A percentile compares a stretch with the other conserved stretches of the same genome.
Evolutionary conservation across 306 rosid genomes (phyloP).

Genomic region (Quercus mongolica): DNA sequence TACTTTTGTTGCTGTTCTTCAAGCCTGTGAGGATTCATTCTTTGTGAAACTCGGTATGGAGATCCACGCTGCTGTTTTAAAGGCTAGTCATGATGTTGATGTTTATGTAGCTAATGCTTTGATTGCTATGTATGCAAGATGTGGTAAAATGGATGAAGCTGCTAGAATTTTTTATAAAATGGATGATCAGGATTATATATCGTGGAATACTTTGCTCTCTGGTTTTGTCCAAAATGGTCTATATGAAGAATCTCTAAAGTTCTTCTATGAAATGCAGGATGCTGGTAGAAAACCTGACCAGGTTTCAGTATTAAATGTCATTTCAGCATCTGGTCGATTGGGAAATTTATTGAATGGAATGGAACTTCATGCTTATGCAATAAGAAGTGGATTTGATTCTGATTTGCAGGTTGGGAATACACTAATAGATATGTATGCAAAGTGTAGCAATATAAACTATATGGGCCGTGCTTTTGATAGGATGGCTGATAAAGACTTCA

Average conservation of each 20-base stretch:
- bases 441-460: conserved; percentile 45
- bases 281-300: conserved; percentile 48
- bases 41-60: conserved; percentile 49
- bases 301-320: conserved; percentile 52
- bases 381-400: conserved; percentile 50
- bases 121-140: conserved; percentile 64
- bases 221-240: conserved; percentile 61
- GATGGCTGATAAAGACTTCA: conserved; percentile 44
- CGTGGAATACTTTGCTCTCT: conserved; percentile 70
- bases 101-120: conserved; percentile 61
- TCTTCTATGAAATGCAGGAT: conserved; percentile 46
- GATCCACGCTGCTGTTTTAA: conserved; percentile 56
- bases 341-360: conserved; percentile 50
- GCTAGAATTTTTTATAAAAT: conserved; percentile 36
- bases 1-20: conserved; percentile 66
- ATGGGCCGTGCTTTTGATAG: conserved; percentile 49
- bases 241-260: conserved; percentile 39
- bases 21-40: conserved; percentile 54
- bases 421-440: conserved; percentile 66
- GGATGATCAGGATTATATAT: conserved; percentile 50
- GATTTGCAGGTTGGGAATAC: conserved; percentile 62
- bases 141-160: conserved; percentile 48
- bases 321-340: conserved; percentile 53
- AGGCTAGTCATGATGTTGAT: conserved; percentile 38
- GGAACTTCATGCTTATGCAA: conserved; percentile 67